These are phyloP conservation scores for Talaromyces trachyspermus DNA, from an alignment of 495 filamentous ascomycete species.

Conservation along the genomic window DNA sequence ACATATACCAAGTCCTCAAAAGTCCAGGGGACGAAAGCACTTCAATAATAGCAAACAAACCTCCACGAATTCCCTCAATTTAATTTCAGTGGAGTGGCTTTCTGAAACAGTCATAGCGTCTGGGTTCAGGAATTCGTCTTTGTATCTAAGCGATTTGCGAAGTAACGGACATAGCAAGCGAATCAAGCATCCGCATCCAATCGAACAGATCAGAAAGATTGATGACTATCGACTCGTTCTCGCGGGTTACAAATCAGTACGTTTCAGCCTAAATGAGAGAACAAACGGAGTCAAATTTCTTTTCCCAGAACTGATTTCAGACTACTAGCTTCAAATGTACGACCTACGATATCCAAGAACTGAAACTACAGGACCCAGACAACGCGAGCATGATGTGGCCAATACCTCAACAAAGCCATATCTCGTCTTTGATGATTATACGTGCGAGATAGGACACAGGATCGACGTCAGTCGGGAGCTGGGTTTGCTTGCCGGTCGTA, in stretches of 20 bases:
- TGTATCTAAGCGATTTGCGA: conserved; percentile 33
- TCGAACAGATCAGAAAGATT: conserved; percentile 30
- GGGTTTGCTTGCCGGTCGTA: conserved; percentile 33
- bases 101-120: conserved; percentile 28
- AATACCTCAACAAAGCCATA: conserved; percentile 31
- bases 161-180: conserved; percentile 24
- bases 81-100: conserved; percentile 34
- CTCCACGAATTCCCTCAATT: background rate
- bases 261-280: no score
- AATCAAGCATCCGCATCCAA: conserved; percentile 28
- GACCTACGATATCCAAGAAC: conserved; percentile 35
- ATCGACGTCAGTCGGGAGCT: conserved; percentile 34
- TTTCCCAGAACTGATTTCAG: no score
- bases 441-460: conserved; percentile 18
- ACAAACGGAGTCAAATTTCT: no score
- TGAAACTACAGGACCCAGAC: conserved; percentile 21
- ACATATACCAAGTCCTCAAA: conserved; percentile 28
- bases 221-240: conserved; percentile 31
- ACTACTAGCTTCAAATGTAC: conserved; percentile 38
- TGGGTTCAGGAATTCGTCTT: conserved; percentile 27
- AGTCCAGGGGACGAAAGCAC: conserved; percentile 17
- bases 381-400: conserved; percentile 10
- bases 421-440: conserved; percentile 26
- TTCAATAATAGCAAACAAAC: background rate
- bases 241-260: conserved; percentile 29